Conservation (phyloP, 352 stramenopile species). For the Pythium pectinolyticum region DNA sequence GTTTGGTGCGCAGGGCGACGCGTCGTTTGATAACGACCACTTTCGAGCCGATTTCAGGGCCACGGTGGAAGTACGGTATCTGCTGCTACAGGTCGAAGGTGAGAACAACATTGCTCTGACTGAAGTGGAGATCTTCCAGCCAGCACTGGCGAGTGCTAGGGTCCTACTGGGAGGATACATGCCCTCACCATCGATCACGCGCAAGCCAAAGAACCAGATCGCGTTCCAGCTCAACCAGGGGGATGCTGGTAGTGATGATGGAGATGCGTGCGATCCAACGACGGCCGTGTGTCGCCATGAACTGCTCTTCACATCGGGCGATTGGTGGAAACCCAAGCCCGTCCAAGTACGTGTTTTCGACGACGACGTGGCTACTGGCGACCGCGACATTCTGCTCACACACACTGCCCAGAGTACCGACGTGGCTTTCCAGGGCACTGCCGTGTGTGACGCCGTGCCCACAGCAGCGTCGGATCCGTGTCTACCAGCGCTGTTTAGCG, state of each 20-base stretch:
- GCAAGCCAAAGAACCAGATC: constrained; percentile 48
- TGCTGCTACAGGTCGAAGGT: constrained; percentile 55
- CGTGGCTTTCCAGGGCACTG: constrained; percentile 40
- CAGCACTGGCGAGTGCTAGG: constrained; percentile 48
- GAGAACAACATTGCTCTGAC: constrained; percentile 61
- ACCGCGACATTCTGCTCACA: constrained; percentile 47
- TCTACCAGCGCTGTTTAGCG: constrained; percentile 41
- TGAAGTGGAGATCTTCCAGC: constrained; percentile 67
- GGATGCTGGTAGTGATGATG: constrained; percentile 26
- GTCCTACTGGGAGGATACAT: constrained; percentile 58
- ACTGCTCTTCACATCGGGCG: constrained; percentile 55
- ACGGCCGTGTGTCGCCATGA: constrained; percentile 57
- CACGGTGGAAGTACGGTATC: constrained; percentile 41
- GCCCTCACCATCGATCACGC: constrained; percentile 38
- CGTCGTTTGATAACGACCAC: constrained; percentile 36
- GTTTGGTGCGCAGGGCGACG: constrained; percentile 39
- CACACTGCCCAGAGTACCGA: constrained; percentile 52
- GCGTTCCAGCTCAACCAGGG: constrained; percentile 30
- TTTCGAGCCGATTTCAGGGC: constrained; percentile 39
- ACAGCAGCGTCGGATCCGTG: constrained; percentile 18
- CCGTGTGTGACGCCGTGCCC: constrained; percentile 23
- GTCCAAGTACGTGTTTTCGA: constrained; percentile 45
- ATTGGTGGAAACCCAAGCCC: constrained; percentile 42
- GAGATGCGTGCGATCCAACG: constrained; percentile 32
- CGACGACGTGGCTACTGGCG: constrained; percentile 53